Percentiles rank a stretch among this genome's conserved stretches.
phyloP scores from a whole-genome alignment of 2,329 filamentous ascomycete genomes.

The Juglanconis sp. region DNA sequence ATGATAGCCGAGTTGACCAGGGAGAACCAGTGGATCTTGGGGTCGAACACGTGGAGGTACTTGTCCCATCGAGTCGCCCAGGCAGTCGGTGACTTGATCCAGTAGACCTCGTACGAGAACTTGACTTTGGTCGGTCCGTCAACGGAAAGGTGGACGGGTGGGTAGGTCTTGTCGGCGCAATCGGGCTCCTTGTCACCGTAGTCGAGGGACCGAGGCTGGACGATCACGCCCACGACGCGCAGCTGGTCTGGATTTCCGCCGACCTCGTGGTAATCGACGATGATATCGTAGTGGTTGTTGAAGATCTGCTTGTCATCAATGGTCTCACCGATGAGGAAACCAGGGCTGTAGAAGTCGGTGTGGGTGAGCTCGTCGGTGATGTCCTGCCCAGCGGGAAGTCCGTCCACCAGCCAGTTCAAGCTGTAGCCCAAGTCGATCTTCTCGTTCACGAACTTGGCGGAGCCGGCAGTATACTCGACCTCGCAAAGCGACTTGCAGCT shows the following conservation, averaged over 20 bases:
- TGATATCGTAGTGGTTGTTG: constrained; percentile 95
- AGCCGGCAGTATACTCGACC: constrained; percentile 59
- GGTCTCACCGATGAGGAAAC: constrained; percentile 72
- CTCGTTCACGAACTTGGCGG: constrained; percentile 76
- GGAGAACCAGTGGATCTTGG: constrained; percentile 99
- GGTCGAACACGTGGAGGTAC: constrained; percentile 94
- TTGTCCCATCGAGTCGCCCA: constrained; percentile 99
- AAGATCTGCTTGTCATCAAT: constrained; percentile 59
- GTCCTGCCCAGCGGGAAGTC: constrained; percentile 83
- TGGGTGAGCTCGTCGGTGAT: constrained; percentile 73
- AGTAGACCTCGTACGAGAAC: constrained; percentile 92
- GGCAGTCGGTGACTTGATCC: constrained; percentile 77
- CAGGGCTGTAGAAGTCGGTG: constrained; percentile 83
- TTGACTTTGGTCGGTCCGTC: constrained; percentile 61
- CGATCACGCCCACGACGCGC: constrained; percentile 87
- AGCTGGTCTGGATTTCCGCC: constrained; percentile 64
- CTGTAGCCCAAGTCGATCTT: constrained; percentile 84
- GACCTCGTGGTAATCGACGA: constrained; percentile 87
- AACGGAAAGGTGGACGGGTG: constrained; percentile 61
- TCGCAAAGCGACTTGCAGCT: constrained; percentile 79
- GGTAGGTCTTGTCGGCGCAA: constrained; percentile 54
- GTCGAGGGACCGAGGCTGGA: constrained; percentile 72
- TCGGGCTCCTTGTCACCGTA: constrained; percentile 57
- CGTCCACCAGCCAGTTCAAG: constrained; percentile 93
- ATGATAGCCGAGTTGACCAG: constrained; percentile 95